phyloP scores from a whole-genome alignment of 2,329 filamentous ascomycete species.

The Beauveria australis region DNA sequence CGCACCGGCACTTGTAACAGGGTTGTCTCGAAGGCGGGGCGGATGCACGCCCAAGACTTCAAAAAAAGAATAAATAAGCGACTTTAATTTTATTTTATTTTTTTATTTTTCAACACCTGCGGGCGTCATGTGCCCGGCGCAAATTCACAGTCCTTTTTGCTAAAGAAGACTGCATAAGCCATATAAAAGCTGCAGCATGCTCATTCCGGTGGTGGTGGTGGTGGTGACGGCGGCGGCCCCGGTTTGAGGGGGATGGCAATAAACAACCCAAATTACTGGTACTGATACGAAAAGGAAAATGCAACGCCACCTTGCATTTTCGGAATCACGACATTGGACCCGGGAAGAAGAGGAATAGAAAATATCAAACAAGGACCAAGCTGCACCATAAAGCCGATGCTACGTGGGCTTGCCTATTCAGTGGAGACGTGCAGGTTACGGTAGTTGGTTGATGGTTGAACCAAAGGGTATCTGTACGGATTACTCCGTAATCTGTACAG shows the following conservation, averaged over 20 bases:
- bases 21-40: background rate
- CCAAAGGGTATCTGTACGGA: too few relatives aligned
- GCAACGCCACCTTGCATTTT: too few relatives aligned
- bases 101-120: background rate
- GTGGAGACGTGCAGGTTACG: background rate
- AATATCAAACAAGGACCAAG: background rate
- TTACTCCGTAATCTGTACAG: too few relatives aligned
- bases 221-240: too few relatives aligned
- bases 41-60: background rate
- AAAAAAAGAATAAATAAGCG: too few relatives aligned
- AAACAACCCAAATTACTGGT: too few relatives aligned
- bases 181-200: too few relatives aligned
- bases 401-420: constrained; percentile 7
- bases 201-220: too few relatives aligned
- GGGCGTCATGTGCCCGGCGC: background rate
- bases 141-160: background rate
- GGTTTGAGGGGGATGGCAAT: too few relatives aligned
- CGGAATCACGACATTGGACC: background rate
- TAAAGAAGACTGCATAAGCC: background rate
- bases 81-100: too few relatives aligned
- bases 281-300: too few relatives aligned
- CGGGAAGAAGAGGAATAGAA: background rate
- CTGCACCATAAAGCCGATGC: background rate
- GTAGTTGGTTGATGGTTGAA: background rate
- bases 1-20: background rate